Evolutionary conservation across 495 filamentous ascomycete genomes (phyloP).

Genomic region (Penicillium daleae): DNA sequence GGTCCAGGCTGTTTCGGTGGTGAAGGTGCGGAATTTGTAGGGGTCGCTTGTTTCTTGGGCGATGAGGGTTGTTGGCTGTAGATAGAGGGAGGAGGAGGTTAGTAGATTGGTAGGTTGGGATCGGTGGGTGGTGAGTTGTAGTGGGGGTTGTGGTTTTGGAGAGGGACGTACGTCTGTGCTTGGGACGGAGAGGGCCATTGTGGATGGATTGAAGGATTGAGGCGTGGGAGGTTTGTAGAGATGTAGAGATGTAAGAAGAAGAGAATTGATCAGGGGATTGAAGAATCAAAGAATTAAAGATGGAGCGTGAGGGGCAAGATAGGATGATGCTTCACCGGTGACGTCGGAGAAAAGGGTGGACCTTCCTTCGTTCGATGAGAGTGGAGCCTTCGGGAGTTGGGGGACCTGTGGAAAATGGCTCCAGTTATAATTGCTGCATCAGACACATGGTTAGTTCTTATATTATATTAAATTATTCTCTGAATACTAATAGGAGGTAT

Average conservation of each 20-base stretch:
- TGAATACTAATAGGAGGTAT: too few species aligned
- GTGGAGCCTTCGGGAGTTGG: neutral
- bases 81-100: neutral
- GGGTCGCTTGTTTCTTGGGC: conserved; percentile 51
- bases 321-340: neutral
- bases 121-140: too few species aligned
- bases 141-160: neutral
- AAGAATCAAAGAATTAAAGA: neutral
- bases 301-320: neutral
- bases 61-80: conserved; percentile 54
- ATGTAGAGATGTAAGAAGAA: neutral
- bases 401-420: neutral
- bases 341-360: conserved; percentile 18
- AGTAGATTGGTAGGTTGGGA: neutral
- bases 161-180: conserved; percentile 42
- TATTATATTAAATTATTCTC: too few species aligned
- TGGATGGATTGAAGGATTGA: neutral
- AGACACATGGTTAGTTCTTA: neutral
- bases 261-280: neutral
- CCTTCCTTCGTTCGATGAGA: conserved; percentile 15
- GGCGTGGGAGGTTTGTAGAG: neutral
- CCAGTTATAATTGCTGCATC: neutral
- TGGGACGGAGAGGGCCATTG: conserved; percentile 40
- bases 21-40: conserved; percentile 65
- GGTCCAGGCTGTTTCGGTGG: conserved; percentile 64